These are phyloP conservation scores for Penicillium taxi DNA, from an alignment of 495 filamentous ascomycete genomes.

Conservation along the genomic window DNA sequence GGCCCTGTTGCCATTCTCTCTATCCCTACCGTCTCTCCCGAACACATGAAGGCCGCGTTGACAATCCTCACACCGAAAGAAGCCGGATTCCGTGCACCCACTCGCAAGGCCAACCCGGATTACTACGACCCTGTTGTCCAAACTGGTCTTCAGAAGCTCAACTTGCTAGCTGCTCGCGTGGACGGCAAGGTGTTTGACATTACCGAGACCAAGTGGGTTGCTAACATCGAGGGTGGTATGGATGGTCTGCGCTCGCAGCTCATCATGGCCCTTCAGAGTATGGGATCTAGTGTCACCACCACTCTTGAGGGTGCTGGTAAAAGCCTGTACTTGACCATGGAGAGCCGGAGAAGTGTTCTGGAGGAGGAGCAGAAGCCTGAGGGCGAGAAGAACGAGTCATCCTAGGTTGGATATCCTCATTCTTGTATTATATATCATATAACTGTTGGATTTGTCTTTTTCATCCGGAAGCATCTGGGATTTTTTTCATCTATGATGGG, in stretches of 20 bases:
- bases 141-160: conserved; percentile 73
- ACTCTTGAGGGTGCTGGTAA: conserved; percentile 67
- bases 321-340: conserved; percentile 76
- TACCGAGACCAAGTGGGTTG: conserved; percentile 74
- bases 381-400: conserved; percentile 33
- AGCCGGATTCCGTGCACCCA: conserved; percentile 67
- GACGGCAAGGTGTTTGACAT: conserved; percentile 76
- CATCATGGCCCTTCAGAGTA: conserved; percentile 64
- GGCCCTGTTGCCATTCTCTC: conserved; percentile 73
- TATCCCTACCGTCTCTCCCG: conserved; percentile 76
- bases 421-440: conserved; percentile 36
- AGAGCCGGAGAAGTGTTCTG: conserved; percentile 66
- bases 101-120: conserved; percentile 61
- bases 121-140: conserved; percentile 73
- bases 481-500: conserved; percentile 11
- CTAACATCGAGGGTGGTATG: conserved; percentile 72
- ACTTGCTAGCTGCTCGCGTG: conserved; percentile 77
- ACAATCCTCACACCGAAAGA: conserved; percentile 64
- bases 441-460: conserved; percentile 6
- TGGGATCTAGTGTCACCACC: conserved; percentile 63
- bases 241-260: conserved; percentile 77
- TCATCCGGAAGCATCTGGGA: conserved; percentile 10
- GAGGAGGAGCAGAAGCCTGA: conserved; percentile 57
- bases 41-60: conserved; percentile 70
- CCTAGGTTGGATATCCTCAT: conserved; percentile 18